Evolutionary conservation across 257 asterid species (phyloP), one percentile per base, ranked within the genome.

Genomic region (Cinchona pubescens): DNA sequence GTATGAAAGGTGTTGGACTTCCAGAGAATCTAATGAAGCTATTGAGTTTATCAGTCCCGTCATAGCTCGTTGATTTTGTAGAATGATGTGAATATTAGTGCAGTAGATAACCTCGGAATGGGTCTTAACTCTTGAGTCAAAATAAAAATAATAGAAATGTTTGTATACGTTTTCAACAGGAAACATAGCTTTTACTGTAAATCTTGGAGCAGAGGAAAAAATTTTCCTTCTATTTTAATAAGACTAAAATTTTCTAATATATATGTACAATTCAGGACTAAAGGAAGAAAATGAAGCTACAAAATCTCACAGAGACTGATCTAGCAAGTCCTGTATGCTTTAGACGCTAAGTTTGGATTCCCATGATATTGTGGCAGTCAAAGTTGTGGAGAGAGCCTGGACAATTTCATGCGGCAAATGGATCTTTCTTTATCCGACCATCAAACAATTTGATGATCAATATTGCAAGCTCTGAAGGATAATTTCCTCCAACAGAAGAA

Each of bases 391-490:
- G 48, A 94, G 79, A 19, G 88, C 75, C 88, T 86, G 92, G 56
- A 87, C 87, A 74, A 90, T 78, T 34, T 86, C 94, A 73, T 91
- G 92, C 90, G 49, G 77, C 81, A 0, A 88, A 82, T 7, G 96
- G 92, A 73, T 89, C 87, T 75, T 88, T 90, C 83, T 84, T 76
- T 30, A 92, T 76, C 87, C 98, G 92, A 73, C 77, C 78, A 74
- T 82, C 82, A 16, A 86, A 79, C 84, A 92, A 71, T 82, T 83
- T 71, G 75, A 91, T 69, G 80, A 92, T 25, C 13, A 80, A 75
- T 21, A 84, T 38, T 2, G 82, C 92, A 69, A 85, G 83, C 34
- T 92, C 90, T 11, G 70, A 70, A 48, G 91, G 91, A 77, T 88
- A 94, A 12, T 85, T 73, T 67, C 89, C 96, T 45, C 69, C 74